Evolutionary conservation across 208 protist genomes (phyloP), one percentile per base, ranked within the genome.

Genomic region (Acanthamoeba healyi): DNA sequence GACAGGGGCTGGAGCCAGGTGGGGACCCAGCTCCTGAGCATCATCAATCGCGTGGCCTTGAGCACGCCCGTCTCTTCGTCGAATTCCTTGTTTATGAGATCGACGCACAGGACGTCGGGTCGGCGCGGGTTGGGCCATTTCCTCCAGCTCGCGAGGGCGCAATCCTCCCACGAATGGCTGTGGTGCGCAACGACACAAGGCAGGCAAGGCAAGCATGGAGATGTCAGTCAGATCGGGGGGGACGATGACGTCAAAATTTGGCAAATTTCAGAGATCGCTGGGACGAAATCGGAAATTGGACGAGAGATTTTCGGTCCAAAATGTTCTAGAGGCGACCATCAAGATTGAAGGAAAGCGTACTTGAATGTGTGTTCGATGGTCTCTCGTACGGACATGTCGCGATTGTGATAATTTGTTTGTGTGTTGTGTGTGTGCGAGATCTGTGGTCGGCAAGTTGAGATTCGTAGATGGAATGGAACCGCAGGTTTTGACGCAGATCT

Each of bases 91-190:
- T 81, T 72, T 29, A 96, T n/a, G 6, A 94, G 26, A 90, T 96
- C 95, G 24, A 96, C 84, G 63, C 95, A 93, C 19, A 94, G 86
- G 61, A 96, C 84, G 81, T 96, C 95, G 36, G 95, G 95, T 51
- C 92, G 82, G 22, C 87, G 61, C 46, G 95, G 95, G 51, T 92
- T 67, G 46, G 95, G 95, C 92, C 94, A 96, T 81, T 96, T 96
- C 81, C 51, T 94, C 92, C 92, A 96, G 93, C 92, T 94, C 22
- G 92, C 95, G 42, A 77, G 19, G 15, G 95, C 92, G 49, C 72
- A 89, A 67, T 96, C 92, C 63, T 72, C 44, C 95, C 95, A 96
- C 4, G 77, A 70, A 94, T 96, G 92, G 67, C 95, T 96, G 44
- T 38, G 61, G n/a, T n/a, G n/a, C n/a, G 42, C 61, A 70, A 32